Percentiles rank a stretch among this genome's conserved stretches.
These are phyloP conservation scores for Raddia distichophylla DNA, from an alignment of 176 grass and related monocot species.

Conservation along the genomic window DNA sequence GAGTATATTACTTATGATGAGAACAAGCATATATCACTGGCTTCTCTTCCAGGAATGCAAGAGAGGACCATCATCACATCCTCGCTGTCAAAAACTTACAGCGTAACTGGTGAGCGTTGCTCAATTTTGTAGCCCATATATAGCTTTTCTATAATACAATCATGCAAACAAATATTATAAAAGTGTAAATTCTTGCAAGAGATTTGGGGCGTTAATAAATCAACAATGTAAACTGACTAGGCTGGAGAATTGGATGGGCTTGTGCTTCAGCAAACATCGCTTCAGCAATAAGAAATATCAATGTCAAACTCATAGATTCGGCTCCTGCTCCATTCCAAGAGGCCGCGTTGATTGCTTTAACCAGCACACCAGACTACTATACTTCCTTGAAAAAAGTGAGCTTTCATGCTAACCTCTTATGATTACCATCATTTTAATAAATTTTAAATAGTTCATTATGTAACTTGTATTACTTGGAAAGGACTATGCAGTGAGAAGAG, in stretches of 20 bases:
- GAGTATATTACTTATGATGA: slow-evolving; percentile 60
- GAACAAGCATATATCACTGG: slow-evolving; percentile 64
- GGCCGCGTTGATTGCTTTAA: slow-evolving; percentile 73
- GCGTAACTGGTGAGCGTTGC: slow-evolving; percentile 72
- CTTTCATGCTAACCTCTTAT: slow-evolving; percentile 4
- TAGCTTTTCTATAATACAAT: background rate
- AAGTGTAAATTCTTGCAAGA: background rate
- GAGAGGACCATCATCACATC: slow-evolving; percentile 61
- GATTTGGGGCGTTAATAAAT: background rate
- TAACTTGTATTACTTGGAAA: slow-evolving; percentile 37
- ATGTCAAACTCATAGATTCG: slow-evolving; percentile 87
- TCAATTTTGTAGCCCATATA: background rate
- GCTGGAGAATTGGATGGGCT: slow-evolving; percentile 97
- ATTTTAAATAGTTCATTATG: background rate
- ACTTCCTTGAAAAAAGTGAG: slow-evolving; percentile 73
- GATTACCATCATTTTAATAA: slow-evolving; percentile 9
- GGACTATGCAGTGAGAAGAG: slow-evolving; percentile 72
- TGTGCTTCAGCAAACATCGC: slow-evolving; percentile 70
- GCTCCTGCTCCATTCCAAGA: slow-evolving; percentile 98
- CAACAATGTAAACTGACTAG: slow-evolving; percentile 32
- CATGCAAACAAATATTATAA: background rate
- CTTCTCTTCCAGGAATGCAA: slow-evolving; percentile 65
- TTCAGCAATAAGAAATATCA: slow-evolving; percentile 85
- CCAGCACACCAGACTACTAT: slow-evolving; percentile 60
- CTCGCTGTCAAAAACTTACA: slow-evolving; percentile 60